Base-by-base conservation (phyloP, 1,139 yeast genomes). In the Pichia inconspicua region DNA sequence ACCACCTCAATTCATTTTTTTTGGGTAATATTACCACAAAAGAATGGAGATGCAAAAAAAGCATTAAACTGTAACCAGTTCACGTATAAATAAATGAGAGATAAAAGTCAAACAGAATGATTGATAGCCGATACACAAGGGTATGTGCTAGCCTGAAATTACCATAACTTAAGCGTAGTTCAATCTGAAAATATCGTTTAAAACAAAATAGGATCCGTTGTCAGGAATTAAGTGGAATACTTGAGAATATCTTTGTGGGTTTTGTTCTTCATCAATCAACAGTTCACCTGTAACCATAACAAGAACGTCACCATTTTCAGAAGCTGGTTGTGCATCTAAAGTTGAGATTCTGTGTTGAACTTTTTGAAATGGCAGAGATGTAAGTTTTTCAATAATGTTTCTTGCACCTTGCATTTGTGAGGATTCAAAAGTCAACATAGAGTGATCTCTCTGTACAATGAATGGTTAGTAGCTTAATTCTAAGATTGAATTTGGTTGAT, bases 231-330 rank as follows among this genome's bases (percentile, higher is more conserved):
- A 80, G 66, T 92, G 98, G 81, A 92, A 92, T 42, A 88, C 96
- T 73, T 92, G 98, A 35, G 97, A 87, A 71, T 89, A 92, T 70
- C 96, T 82, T 71, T 90, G 97, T 50, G 97, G 81, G 68, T 88
- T 88, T 65, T 82, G 85, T 72, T 92, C 97, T 55, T 90, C 97
- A 66, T 92, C 99, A 60, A 84, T 78, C 58, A 89, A 70, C 59
- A 92, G 78, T 68, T 88, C 96, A 56, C 99, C 99, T 48, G 99
- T 92, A 59, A 92, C 97, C 95, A 92, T 84, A 50, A 90, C 97
- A 62, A 92, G 76, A 52, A 92, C 95, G 65, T 90, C 97, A 54
- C 97, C 97, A 59, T 74, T 78, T 52, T 95, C 87, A 53, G 96
- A 84, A 40, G 94, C 96, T 44, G 98, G 98, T 73, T 92, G 99